Base-by-base conservation (phyloP, 1,284 basidiomycete species). In the Naganishia albida region DNA sequence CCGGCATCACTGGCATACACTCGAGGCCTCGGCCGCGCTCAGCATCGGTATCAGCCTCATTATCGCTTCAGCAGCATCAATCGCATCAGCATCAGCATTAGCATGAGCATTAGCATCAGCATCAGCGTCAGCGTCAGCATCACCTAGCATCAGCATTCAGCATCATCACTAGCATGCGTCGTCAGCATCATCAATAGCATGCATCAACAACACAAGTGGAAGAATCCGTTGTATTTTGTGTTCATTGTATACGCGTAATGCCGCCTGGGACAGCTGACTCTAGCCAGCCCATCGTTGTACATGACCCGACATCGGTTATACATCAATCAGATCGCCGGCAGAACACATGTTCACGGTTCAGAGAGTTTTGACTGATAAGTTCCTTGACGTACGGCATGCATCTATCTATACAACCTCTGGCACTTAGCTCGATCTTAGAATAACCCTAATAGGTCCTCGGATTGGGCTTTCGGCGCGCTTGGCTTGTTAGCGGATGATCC, bases 371-470 rank as follows among this genome's bases (percentile, higher is more conserved):
- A n/a, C n/a, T n/a, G n/a, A n/a, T n/a, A n/a, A n/a, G n/a, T n/a
- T n/a, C n/a, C n/a, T n/a, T 34, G 34, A 34, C 20, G 46, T 12
- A 56, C 43, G 54, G 23, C 15, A 56, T 56, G 26, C 46, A 48
- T 48, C 34, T 48, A 43, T 43, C 39, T 56, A 42, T 56, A 56
- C 53, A 44, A 44, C 40, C 54, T 56, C n/a, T 26, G 25, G 26
- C 26, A 56, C 42, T 28, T 50, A 16, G 16, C 25, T 28, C n/a
- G n/a, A n/a, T n/a, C n/a, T 50, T 25, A 60, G 30, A 60, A 60
- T 23, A 60, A 39, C 3, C 57, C 57, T 26, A 60, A 40, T 25
- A 60, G 34, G 7, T 60, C 57, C n/a, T 60, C 57, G 8, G 57
- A 60, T 18, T 56, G 40, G n/a, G 57, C 38, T 60, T 60, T 60